A percentile compares a stretch with the other conserved stretches of the same genome.
Conservation (phyloP, 2,329 filamentous ascomycete genomes). For the Dothidotthia symphoricarpi region DNA sequence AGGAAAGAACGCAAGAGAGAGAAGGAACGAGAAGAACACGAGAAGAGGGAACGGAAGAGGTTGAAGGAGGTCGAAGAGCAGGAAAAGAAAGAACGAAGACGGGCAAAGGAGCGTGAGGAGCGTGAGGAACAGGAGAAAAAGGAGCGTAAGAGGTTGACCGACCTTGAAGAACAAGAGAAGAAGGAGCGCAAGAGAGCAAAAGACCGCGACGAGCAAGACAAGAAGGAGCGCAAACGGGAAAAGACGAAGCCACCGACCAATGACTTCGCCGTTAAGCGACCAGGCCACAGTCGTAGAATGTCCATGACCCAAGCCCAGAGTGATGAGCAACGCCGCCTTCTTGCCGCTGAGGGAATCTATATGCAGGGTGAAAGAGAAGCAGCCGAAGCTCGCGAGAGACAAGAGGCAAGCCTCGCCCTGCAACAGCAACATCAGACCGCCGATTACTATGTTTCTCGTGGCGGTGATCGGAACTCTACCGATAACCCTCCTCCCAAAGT, state of each 20-base stretch:
- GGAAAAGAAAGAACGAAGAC: constrained; percentile 8
- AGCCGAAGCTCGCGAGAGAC: constrained; percentile 10
- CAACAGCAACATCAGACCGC: constrained; percentile 8
- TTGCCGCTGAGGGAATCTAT: constrained; percentile 7
- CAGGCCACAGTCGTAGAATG: constrained; percentile 5
- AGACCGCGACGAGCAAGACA: constrained; percentile 7
- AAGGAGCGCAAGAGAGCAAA: constrained; percentile 9
- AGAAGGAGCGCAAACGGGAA: constrained; percentile 9
- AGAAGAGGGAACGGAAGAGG: constrained; percentile 7
- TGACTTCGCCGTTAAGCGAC: constrained; percentile 5
- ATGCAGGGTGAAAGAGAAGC: constrained; percentile 13
- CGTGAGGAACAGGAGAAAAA: constrained; percentile 6
- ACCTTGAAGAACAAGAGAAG: constrained; percentile 6
- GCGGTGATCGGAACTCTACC: constrained; percentile 2
- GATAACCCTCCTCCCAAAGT: constrained; percentile 2
- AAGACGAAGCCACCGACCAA: constrained; percentile 6
- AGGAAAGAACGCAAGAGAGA: constrained; percentile 7
- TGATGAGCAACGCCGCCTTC: constrained; percentile 3
- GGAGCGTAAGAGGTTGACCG: constrained; percentile 8
- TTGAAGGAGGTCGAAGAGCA: constrained; percentile 8
- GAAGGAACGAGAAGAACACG: constrained; percentile 8
- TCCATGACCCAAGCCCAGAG: constrained; percentile 6
- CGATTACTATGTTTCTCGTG: constrained; percentile 14
- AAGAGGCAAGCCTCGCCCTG: constrained; percentile 9
- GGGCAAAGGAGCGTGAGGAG: constrained; percentile 7